phyloP scores from a whole-genome alignment of 495 filamentous ascomycete genomes.

The Hypoxylon fragiforme region DNA sequence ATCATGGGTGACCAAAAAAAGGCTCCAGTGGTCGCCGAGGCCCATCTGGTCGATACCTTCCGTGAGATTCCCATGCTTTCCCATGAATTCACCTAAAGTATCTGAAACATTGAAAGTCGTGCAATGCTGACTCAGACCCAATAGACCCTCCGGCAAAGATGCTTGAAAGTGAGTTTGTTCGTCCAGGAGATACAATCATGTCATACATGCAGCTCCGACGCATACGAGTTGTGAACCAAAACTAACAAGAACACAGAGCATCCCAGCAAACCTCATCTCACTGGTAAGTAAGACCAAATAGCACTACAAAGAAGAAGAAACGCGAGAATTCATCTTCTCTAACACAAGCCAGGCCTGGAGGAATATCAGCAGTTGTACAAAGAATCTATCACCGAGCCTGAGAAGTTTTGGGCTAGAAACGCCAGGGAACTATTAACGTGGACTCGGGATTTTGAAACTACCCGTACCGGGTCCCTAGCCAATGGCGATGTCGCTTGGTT shows the following conservation, averaged over 20 bases:
- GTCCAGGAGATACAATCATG: conserved; percentile 5
- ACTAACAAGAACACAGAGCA: conserved; percentile 54
- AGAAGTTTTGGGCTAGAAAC: conserved; percentile 86
- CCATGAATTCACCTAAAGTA: too few species aligned
- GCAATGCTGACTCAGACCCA: conserved; percentile 22
- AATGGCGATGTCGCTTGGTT: conserved; percentile 95
- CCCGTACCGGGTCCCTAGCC: conserved; percentile 72
- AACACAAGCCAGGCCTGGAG: conserved; percentile 57
- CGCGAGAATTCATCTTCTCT: conserved; percentile 20
- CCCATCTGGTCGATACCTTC: conserved; percentile 83
- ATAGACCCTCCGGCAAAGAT: conserved; percentile 60
- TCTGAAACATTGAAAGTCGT: too few species aligned
- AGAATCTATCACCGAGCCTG: conserved; percentile 88
- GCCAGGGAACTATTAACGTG: conserved; percentile 91
- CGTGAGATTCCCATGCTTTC: conserved; percentile 49
- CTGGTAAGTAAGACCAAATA: conserved; percentile 51
- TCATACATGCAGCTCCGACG: too few species aligned
- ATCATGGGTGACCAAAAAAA: conserved; percentile 70
- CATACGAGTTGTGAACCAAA: conserved; percentile 4
- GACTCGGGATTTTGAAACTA: conserved; percentile 90
- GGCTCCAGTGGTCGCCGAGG: conserved; percentile 75
- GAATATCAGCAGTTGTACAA: conserved; percentile 94
- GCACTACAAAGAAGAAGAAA: not conserved
- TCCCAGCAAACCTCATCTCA: conserved; percentile 60
- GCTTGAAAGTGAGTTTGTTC: conserved; percentile 60